Evolutionary conservation across 2,329 filamentous ascomycete species (phyloP).

Genomic region (Biscogniauxia marginata): DNA sequence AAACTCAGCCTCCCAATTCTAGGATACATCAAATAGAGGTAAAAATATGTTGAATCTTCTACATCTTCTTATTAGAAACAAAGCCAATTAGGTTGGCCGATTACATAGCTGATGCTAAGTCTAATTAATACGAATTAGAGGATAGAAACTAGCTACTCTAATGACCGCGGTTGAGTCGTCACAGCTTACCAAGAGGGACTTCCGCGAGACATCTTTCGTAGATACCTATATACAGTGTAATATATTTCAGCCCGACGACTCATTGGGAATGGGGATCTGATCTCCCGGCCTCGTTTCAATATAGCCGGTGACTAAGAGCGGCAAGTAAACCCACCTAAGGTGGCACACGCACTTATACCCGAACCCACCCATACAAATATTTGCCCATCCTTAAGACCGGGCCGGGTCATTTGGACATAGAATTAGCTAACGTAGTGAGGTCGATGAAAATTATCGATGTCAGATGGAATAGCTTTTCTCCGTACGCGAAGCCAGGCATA

Average conservation of each 20-base stretch:
- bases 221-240: constrained; percentile 1
- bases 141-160: not conserved
- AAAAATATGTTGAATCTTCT: too few species aligned
- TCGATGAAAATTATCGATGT: not conserved
- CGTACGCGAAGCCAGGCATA: too few species aligned
- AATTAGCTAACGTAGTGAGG: not conserved
- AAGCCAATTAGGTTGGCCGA: not conserved
- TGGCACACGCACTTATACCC: constrained; percentile 2
- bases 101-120: too few species aligned
- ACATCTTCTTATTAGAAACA: not conserved
- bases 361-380: not conserved
- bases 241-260: not conserved
- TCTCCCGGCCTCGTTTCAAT: constrained; percentile 12
- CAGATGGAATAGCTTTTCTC: too few species aligned
- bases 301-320: constrained; percentile 13
- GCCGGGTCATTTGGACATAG: not conserved
- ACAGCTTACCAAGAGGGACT: not conserved
- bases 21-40: not conserved
- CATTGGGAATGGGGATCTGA: not conserved
- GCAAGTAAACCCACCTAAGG: not conserved
- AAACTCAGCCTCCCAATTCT: not conserved
- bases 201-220: constrained; percentile 1
- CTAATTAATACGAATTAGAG: not conserved
- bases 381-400: not conserved
- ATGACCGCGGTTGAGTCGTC: not conserved